Percentiles rank a stretch among this genome's conserved stretches.
phyloP scores from a whole-genome alignment of 2,329 filamentous ascomycete genomes.

The Rasamsonia emersonii region DNA sequence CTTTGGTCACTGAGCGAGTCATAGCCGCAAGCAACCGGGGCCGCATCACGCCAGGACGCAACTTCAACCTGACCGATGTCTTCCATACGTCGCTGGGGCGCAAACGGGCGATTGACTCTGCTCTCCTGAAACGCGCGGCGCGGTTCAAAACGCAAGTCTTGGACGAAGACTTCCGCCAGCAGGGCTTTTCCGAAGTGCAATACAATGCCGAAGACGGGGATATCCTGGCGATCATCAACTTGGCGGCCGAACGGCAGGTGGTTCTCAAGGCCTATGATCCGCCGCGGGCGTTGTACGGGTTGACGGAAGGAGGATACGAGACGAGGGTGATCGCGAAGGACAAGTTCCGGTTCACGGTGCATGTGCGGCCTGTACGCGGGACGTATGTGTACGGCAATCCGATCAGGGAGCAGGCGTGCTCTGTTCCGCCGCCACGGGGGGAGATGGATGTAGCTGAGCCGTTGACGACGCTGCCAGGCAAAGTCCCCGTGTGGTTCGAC shows the following conservation, averaged over 20 bases:
- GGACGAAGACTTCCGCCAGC: constrained; percentile 27
- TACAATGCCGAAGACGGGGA: constrained; percentile 36
- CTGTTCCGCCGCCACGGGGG: constrained; percentile 20
- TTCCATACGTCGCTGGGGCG: constrained; percentile 33
- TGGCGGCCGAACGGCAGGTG: constrained; percentile 29
- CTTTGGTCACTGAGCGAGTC: constrained; percentile 32
- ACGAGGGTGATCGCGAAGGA: constrained; percentile 39
- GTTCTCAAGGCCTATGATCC: constrained; percentile 28
- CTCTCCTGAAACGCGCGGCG: constrained; percentile 32
- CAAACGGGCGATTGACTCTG: constrained; percentile 30
- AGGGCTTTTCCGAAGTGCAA: constrained; percentile 22
- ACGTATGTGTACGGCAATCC: constrained; percentile 36
- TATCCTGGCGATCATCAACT: constrained; percentile 35
- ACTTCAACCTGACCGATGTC: constrained; percentile 35
- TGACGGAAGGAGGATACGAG: constrained; percentile 39
- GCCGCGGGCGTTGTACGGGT: constrained; percentile 37
- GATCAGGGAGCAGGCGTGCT: constrained; percentile 12
- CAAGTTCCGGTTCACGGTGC: constrained; percentile 34
- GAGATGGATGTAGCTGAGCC: constrained; percentile 7
- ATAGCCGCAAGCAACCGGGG: constrained; percentile 32
- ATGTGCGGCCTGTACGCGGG: constrained; percentile 25
- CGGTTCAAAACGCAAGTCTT: constrained; percentile 35
- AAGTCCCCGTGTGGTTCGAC: constrained; percentile 41
- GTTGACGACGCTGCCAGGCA: constrained; percentile 11
- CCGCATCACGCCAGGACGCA: constrained; percentile 32